Conservation (phyloP, 2,329 filamentous ascomycete genomes). For the Ophiosphaerella narmari region DNA sequence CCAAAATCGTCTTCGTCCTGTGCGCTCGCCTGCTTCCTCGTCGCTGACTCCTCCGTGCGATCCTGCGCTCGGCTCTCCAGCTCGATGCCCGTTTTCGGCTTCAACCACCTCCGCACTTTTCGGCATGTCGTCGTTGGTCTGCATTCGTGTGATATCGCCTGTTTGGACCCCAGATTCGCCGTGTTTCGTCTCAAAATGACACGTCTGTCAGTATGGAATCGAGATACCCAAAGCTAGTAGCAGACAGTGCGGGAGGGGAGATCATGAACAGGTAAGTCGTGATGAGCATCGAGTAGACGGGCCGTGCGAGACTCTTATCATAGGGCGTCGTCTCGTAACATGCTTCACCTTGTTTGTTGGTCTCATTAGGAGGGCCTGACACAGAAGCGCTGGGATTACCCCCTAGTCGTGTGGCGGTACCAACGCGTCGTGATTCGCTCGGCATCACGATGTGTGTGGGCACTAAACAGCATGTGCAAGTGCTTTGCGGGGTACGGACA, state of each 20-base stretch:
- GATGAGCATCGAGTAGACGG: no score
- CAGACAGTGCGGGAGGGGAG: not conserved
- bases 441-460: not conserved
- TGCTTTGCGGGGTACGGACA: constrained; percentile 1
- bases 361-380: no score
- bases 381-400: no score
- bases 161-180: constrained; percentile 23
- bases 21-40: not conserved
- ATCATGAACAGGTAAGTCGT: no score
- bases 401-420: not conserved
- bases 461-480: not conserved
- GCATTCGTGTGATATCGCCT: constrained; percentile 18
- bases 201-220: not conserved
- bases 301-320: not conserved
- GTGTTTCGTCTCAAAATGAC: not conserved
- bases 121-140: constrained; percentile 15
- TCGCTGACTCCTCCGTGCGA: constrained; percentile 6
- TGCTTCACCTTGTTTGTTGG: no score
- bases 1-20: constrained; percentile 2
- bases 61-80: constrained; percentile 1
- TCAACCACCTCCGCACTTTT: constrained; percentile 14
- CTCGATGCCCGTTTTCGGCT: constrained; percentile 1
- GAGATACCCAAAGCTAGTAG: not conserved
- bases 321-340: not conserved
- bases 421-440: not conserved